A percentile compares a stretch with the other conserved stretches of the same genome.
These are phyloP conservation scores for Cytospora paraplurivora DNA, from an alignment of 2,329 filamentous ascomycete genomes.

Conservation along the genomic window DNA sequence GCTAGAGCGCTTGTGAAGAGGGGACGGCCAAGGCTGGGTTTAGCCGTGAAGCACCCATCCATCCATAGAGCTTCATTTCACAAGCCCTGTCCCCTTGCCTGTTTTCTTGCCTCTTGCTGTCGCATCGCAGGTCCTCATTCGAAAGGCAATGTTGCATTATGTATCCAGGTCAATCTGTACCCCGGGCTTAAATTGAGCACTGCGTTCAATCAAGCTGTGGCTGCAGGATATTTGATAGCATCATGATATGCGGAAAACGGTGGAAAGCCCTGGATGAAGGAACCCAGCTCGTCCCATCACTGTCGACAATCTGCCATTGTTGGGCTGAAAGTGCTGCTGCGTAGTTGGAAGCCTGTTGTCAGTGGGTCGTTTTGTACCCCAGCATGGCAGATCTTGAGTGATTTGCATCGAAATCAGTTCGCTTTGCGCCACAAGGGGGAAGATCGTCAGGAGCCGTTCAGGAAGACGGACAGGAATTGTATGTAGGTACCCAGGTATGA, in stretches of 20 bases:
- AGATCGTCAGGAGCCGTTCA: conserved; percentile 1
- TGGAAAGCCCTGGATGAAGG: background rate
- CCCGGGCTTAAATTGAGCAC: background rate
- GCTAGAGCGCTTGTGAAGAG: background rate
- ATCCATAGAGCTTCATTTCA: conserved; percentile 4
- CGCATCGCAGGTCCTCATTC: conserved; percentile 24
- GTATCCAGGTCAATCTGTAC: background rate
- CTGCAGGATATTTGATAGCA: background rate
- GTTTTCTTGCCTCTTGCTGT: conserved; percentile 5
- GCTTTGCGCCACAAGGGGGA: conserved; percentile 1
- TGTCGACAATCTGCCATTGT: background rate
- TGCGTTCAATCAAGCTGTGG: conserved; percentile 1
- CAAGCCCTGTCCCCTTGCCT: conserved; percentile 1
- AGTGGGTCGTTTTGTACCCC: background rate
- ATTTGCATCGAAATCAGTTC: background rate
- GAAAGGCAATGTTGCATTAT: conserved; percentile 2
- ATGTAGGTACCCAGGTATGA: background rate
- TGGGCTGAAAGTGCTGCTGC: background rate
- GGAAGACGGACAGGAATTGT: background rate
- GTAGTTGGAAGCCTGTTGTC: background rate
- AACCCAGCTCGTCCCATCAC: background rate
- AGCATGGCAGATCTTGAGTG: background rate
- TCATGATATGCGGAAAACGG: background rate
- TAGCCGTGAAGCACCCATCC: background rate
- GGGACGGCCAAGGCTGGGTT: background rate